Evolutionary conservation across 768 basidiomycete species (phyloP).

Genomic region (Phaeotremella skinneri): DNA sequence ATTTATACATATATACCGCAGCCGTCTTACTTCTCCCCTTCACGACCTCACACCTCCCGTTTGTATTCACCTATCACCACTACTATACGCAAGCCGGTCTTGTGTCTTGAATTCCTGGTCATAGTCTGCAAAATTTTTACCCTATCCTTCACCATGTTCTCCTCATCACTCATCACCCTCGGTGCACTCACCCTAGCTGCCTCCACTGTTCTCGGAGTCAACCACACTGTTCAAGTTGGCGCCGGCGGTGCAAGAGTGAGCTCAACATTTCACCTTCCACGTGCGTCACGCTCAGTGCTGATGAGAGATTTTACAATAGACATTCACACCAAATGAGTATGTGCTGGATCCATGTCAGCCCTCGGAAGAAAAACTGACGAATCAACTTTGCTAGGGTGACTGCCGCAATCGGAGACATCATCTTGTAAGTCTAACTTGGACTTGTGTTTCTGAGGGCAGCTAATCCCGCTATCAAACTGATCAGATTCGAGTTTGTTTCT

Average conservation of each 20-base stretch:
- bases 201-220: background rate
- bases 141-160: background rate
- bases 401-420: conserved; percentile 4
- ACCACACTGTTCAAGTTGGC: conserved; percentile 2
- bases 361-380: no score
- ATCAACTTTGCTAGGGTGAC: background rate
- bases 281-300: background rate
- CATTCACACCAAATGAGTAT: conserved; percentile 3
- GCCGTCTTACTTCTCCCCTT: no score
- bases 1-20: no score
- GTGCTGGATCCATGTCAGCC: background rate
- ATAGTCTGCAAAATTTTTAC: no score
- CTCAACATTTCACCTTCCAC: background rate
- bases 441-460: background rate
- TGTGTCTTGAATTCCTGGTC: no score
- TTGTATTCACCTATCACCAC: no score
- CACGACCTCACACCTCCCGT: no score
- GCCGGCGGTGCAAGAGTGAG: background rate
- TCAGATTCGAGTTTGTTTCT: conserved; percentile 21
- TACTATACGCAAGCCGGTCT: no score
- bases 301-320: background rate
- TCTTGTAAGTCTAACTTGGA: background rate
- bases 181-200: background rate
- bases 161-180: background rate
- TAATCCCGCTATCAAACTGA: background rate